Base-by-base conservation (phyloP, 2,329 filamentous ascomycete genomes). In the Neocatenulostroma microsporum region DNA sequence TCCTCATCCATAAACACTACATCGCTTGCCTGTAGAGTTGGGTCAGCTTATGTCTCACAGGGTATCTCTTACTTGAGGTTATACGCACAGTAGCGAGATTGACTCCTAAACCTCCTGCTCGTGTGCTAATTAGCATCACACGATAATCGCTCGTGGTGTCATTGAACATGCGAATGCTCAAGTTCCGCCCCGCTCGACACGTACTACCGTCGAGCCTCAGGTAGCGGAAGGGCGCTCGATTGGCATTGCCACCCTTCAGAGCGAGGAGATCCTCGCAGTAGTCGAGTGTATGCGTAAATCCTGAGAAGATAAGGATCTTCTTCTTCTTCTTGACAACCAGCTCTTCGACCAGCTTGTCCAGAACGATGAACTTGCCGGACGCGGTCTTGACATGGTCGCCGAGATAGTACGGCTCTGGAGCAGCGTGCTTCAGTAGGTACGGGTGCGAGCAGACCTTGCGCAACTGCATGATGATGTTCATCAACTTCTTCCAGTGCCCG, bases 281-380 rank as follows among this genome's bases (percentile, higher is more conserved):
- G 41, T 74, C 64, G 0, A 76, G 57, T 3, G 67, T 70, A 9
- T 58, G 56, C 0, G 68, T 73, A 40, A 74, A 76, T 2, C 69
- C 64, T 0, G 71, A 73, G 40, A 77, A 76, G n/a, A 76, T 70
- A 5, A 76, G 54, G 0, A 76, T 59, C 43, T 76, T 76, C 47
- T 70, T 69, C n/a, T 57, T 55, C 32, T 70, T 60, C 38, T 68
- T 63, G 33, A 73, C 50, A 2, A 74, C 66, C 2, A 68, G 56
- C 39, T 71, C 62, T 10, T 63, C 61, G 21, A 73, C 50, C 3
- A 73, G 57, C 47, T 72, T 76, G 30, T 70, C 63, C 1, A 76
- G 54, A 0, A 75, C 58, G 13, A 75, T 68, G 49, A 75, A 74
- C 44, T 77, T 77, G 18, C 70, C 70, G 0, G 72, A 74, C 1